Evolutionary conservation across 768 basidiomycete species (phyloP).

Genomic region (Trametes villosa): DNA sequence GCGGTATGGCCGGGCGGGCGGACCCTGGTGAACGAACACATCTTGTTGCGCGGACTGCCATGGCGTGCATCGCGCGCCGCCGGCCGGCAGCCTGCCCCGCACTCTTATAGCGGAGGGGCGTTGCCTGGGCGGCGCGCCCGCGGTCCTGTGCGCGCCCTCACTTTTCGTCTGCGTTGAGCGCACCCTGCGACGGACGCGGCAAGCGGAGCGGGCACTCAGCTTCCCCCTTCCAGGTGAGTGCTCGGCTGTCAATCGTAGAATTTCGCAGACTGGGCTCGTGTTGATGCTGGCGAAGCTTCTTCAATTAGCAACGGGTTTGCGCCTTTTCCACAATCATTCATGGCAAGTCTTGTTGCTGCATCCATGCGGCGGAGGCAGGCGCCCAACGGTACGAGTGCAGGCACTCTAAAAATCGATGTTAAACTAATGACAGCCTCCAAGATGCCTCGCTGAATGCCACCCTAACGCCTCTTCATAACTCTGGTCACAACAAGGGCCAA

Average conservation of each 20-base stretch:
- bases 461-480: background rate
- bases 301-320: background rate
- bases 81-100: background rate
- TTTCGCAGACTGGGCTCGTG: too few relatives aligned
- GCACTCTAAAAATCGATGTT: too few relatives aligned
- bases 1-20: background rate
- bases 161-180: background rate
- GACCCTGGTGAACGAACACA: conserved; percentile 8
- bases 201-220: background rate
- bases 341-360: background rate
- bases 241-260: too few relatives aligned
- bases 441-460: background rate
- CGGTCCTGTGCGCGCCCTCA: background rate
- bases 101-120: background rate
- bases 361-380: conserved; percentile 2
- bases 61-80: background rate
- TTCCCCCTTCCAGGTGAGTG: background rate
- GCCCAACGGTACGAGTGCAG: background rate
- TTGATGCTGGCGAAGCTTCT: background rate
- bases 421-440: background rate
- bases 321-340: background rate
- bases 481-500: too few relatives aligned
- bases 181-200: background rate
- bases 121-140: background rate
- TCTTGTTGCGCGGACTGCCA: conserved; percentile 1